Base-by-base conservation (phyloP, 148 eudicot species). In the Silene latifolia region DNA sequence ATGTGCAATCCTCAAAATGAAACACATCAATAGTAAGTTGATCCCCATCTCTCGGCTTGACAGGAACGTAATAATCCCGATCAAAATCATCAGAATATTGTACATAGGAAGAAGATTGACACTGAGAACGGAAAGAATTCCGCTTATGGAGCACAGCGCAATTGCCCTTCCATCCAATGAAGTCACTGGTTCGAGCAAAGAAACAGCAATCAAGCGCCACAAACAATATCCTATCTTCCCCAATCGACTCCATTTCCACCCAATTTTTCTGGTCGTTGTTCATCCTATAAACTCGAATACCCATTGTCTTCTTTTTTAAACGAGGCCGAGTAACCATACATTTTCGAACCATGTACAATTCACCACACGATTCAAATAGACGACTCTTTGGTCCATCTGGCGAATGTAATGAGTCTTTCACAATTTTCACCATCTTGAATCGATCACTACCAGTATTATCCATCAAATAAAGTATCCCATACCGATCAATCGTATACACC, bases 101-200 rank as follows among this genome's bases (percentile, higher is more conserved):
- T 39, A 39, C 8, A 7, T 39, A 39, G 0, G 44, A 39, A 39
- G 44, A 4, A 39, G 8, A 39, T 5, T 7, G 8, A 6, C 0
- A 39, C 5, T 7, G 44, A 0, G 8, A 7, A 39, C 44, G 44
- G 9, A 39, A 39, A 6, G 44, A 61, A 2, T 13, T 12, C 2
- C 57, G 39, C 10, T 48, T 12, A 73, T 7, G 20, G 14, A 60
- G 44, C 13, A 73, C 54, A 39, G 61, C 39, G 27, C 67, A 39
- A 24, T 73, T 75, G 5, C 77, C 77, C 24, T 17, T 53, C 47
- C 63, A 67, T 18, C 72, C 78, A 7, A 32, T 65, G n/a, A 67
- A 32, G 4, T 76, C 42, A 8, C 57, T 21, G 0, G 61, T 27
- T 2, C 2, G 5, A 7, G 54, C 57, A 35, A 57, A 67, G 63